Evolutionary conservation across 164 flowering plant genomes (phyloP), one percentile per base, ranked within the genome.

Genomic region (Berberis vulgaris): DNA sequence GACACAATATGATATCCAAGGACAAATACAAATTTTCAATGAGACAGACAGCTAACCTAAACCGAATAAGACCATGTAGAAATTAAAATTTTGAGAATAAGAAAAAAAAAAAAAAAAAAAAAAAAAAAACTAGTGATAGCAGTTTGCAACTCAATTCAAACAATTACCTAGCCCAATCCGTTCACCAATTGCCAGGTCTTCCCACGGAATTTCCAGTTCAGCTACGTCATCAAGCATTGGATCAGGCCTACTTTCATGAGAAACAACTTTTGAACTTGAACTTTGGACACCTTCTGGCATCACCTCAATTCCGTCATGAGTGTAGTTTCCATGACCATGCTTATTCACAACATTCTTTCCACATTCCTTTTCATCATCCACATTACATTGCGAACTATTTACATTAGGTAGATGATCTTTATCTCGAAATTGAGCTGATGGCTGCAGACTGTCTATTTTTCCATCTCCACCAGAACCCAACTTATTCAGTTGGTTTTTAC

Each of bases 151-250:
- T 47, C 3, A 47, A 47, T 53, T 42, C 43, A 63, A 53, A 43
- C 59, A 8, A 58, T 72, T 88, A 95, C 99, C 99, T 80, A 95
- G 71, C 62, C 99, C 99, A 76, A 95, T 95, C 71, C 99, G 83
- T 79, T 95, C 99, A 70, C 96, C 96, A 76, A 91, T 67, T 44
- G 77, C 87, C 76, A 95, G 83, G 72, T 95, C 89, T 73, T 95
- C 96, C 99, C 98, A 95, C 55, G 76, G 85, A 70, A 95, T 91
- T 78, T 95, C 98, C 74, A 86, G 78, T 61, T 92, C 95, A 71
- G 83, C 84, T 13, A 83, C 87, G 77, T 84, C 89, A 67, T 89
- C 97, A 54, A 85, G 75, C 75, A 83, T 78, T 67, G 84, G 88
- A 74, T 87, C 86, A 72, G 67, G 70, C 71, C 80, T 74, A 67